Evolutionary conservation across 495 filamentous ascomycete genomes (phyloP).

Genomic region (Extremus antarcticus): DNA sequence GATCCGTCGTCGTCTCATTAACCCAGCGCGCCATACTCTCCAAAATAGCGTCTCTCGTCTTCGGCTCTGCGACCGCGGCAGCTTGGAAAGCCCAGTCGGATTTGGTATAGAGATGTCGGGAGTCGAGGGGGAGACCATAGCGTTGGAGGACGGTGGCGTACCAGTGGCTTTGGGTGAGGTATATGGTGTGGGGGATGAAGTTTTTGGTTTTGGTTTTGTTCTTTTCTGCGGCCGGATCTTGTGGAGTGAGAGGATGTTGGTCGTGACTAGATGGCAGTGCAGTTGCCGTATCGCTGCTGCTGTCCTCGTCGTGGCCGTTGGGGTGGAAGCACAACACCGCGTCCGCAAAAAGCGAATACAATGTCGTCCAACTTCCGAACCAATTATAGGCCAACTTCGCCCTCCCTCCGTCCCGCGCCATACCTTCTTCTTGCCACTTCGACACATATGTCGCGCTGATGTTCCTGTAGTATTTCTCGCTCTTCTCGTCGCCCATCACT

Average conservation of each 20-base stretch:
- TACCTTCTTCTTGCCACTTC: slow-evolving; percentile 72
- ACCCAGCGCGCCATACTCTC: slow-evolving; percentile 30
- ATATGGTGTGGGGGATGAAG: slow-evolving; percentile 34
- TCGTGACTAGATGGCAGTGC: background rate
- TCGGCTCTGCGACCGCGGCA: slow-evolving; percentile 27
- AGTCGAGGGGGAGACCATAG: slow-evolving; percentile 36
- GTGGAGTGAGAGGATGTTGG: background rate
- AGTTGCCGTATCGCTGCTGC: background rate
- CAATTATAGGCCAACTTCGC: slow-evolving; percentile 89
- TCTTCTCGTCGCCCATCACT: slow-evolving; percentile 52
- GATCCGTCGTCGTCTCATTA: slow-evolving; percentile 32
- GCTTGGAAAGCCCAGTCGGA: slow-evolving; percentile 37
- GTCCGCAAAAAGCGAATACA: slow-evolving; percentile 35
- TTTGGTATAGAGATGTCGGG: slow-evolving; percentile 34
- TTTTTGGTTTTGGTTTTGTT: too few relatives aligned
- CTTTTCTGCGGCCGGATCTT: background rate
- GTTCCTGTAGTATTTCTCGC: slow-evolving; percentile 58
- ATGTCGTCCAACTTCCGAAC: slow-evolving; percentile 89
- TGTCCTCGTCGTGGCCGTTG: slow-evolving; percentile 5
- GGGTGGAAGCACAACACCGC: slow-evolving; percentile 35
- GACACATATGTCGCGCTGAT: slow-evolving; percentile 67
- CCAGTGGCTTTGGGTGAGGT: slow-evolving; percentile 30
- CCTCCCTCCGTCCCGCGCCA: slow-evolving; percentile 71
- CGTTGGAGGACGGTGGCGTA: slow-evolving; percentile 31
- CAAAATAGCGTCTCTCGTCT: slow-evolving; percentile 26